phyloP scores from a whole-genome alignment of 345 rosid species.

The Pistacia vera region DNA sequence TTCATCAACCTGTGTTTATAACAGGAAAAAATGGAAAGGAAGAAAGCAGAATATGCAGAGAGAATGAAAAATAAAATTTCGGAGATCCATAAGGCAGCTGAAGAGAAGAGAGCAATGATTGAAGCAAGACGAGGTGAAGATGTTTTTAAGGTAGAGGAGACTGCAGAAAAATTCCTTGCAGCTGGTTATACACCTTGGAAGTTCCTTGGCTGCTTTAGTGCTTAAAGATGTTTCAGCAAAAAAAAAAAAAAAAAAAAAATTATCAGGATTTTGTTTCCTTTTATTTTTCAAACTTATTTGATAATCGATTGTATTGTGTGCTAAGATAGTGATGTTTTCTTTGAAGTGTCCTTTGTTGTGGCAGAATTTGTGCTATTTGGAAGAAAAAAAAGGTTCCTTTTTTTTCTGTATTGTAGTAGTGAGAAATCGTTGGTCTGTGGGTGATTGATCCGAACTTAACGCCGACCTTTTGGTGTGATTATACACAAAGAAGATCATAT shows the following conservation, averaged over 20 bases:
- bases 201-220: slow-evolving; percentile 41
- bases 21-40: slow-evolving; percentile 63
- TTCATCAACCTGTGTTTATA: background rate
- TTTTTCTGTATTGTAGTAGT: slow-evolving; percentile 51
- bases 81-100: slow-evolving; percentile 58
- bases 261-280: background rate
- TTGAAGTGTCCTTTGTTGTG: too few relatives aligned
- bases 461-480: too few relatives aligned
- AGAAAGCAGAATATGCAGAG: slow-evolving; percentile 60
- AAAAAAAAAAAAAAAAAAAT: background rate
- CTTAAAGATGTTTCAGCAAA: slow-evolving; percentile 14
- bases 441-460: too few relatives aligned
- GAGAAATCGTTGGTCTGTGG: too few relatives aligned
- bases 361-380: too few relatives aligned
- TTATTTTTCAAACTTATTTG: background rate
- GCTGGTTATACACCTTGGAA: slow-evolving; percentile 48
- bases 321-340: too few relatives aligned
- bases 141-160: slow-evolving; percentile 46
- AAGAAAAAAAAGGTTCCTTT: too few relatives aligned
- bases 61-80: slow-evolving; percentile 58
- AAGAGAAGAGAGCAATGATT: slow-evolving; percentile 59
- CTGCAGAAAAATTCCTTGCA: slow-evolving; percentile 48
- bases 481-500: background rate
- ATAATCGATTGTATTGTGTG: background rate
- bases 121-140: slow-evolving; percentile 54